Base-by-base conservation (phyloP, 2,329 filamentous ascomycete species). In the Aspergillus luchuensis region DNA sequence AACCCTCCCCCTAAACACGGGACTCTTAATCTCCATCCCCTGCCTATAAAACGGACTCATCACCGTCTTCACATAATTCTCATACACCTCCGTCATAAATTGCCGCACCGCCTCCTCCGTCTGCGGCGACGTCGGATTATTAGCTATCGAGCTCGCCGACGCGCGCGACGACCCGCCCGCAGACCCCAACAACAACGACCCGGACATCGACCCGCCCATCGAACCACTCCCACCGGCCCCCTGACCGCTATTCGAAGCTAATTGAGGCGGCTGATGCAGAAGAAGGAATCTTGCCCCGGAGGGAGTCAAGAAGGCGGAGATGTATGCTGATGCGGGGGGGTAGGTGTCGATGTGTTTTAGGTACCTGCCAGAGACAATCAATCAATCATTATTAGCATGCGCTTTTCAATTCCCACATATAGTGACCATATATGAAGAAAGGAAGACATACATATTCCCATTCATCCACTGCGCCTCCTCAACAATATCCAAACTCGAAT, bases 341-440 rank as follows among this genome's bases (percentile, higher is more conserved):
- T 97, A 98, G 73, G 91, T 91, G 83, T 99, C 95, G 78, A 98
- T 89, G 77, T 91, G 91, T 78, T 97, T 98, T 66, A 99, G 88
- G 76, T 98, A 97, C 87, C 91, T 96, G 8, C 28, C 21, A 19
- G 6, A 4, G 3, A 8, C n/a, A 19, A 19, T 3, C 19, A 13
- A 23, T 2, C 10, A 43, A 43, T 5, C 5, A 23, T 23, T 5
- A 23, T 23, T 23, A 45, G 11, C 41, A 21, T 45, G 17, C 5
- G 3, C 39, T 19, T 19, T 19, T 19, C 41, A 43, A 33, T 62
- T 57, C 52, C 52, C 28, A 28, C 25, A 28, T 0, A 28, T 28
- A 28, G 25, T 28, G 0, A 28, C 7, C 7, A 28, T 8, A 2
- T 2, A 25, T 2, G 7, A 11, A 30, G 4, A 11, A 11, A 3